phyloP scores from a whole-genome alignment of 306 rosid genomes.

The Rosa rugosa region DNA sequence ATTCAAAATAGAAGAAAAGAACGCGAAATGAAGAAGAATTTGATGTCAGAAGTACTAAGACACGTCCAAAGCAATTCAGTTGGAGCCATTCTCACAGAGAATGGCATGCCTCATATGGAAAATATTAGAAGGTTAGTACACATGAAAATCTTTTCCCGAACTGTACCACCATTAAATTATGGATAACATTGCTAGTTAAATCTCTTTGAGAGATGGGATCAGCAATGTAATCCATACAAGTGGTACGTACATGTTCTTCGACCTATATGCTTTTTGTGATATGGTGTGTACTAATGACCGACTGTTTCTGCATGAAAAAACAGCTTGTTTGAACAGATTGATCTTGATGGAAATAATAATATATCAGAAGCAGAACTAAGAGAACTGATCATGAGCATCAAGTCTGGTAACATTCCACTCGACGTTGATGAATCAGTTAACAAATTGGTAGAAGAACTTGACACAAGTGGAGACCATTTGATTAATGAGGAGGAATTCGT shows the following conservation, averaged over 20 bases:
- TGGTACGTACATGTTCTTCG: neutral
- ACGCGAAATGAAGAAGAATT: slow-evolving; percentile 17
- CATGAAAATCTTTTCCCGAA: neutral
- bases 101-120: slow-evolving; percentile 10
- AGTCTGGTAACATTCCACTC: slow-evolving; percentile 3
- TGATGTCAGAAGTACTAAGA: slow-evolving; percentile 20
- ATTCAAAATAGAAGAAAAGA: slow-evolving; percentile 32
- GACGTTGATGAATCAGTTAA: slow-evolving; percentile 13
- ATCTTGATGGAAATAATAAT: slow-evolving; percentile 20
- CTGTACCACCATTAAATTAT: neutral
- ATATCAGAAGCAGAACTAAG: slow-evolving; percentile 14
- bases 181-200: neutral
- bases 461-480: slow-evolving; percentile 21
- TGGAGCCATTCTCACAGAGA: slow-evolving; percentile 3
- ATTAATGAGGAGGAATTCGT: slow-evolving; percentile 23
- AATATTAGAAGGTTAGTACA: slow-evolving; percentile 13
- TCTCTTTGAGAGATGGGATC: neutral
- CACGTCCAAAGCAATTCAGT: slow-evolving; percentile 17
- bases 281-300: neutral
- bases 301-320: neutral
- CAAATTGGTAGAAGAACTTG: slow-evolving; percentile 22
- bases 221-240: neutral
- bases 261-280: neutral
- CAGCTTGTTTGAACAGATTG: slow-evolving; percentile 24
- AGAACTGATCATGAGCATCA: slow-evolving; percentile 14